Conservation (phyloP, 1,284 basidiomycete genomes). For the Ceratorhiza oryzae-sativae region DNA sequence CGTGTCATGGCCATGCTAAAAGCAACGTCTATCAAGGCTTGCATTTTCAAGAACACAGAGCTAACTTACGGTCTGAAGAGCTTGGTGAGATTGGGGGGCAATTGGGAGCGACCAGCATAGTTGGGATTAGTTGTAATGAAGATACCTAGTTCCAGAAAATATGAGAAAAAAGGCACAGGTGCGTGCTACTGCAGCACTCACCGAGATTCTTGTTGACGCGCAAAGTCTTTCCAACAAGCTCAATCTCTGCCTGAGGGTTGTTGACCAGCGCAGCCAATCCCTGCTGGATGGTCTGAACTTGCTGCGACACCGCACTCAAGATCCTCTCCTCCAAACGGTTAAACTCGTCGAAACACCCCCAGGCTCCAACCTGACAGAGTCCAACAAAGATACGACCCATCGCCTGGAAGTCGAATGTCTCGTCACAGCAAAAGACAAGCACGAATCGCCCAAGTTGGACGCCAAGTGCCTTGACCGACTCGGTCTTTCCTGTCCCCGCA, state of each 20-base stretch:
- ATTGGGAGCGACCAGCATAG: slow-evolving; percentile 95
- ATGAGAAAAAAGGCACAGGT: slow-evolving; percentile 12
- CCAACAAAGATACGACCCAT: slow-evolving; percentile 99
- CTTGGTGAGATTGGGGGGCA: slow-evolving; percentile 96
- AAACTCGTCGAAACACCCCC: slow-evolving; percentile 99
- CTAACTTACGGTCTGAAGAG: slow-evolving; percentile 86
- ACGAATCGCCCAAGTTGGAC: slow-evolving; percentile 98
- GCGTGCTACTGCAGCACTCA: slow-evolving; percentile 47
- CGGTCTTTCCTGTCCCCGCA: slow-evolving; percentile 99
- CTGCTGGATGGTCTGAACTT: slow-evolving; percentile 98
- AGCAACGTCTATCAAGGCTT: slow-evolving; percentile 40
- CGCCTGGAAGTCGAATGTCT: slow-evolving; percentile 99
- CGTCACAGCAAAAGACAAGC: slow-evolving; percentile 98
- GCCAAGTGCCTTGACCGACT: slow-evolving; percentile 98
- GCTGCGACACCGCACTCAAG: slow-evolving; percentile 97
- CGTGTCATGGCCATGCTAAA: slow-evolving; percentile 97
- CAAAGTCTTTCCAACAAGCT: slow-evolving; percentile 93
- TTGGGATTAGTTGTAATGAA: slow-evolving; percentile 99
- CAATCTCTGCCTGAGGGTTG: slow-evolving; percentile 88
- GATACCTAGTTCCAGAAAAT: slow-evolving; percentile 64
- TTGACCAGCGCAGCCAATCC: slow-evolving; percentile 82
- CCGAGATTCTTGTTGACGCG: slow-evolving; percentile 95
- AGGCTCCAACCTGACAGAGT: slow-evolving; percentile 97
- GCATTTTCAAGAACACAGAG: slow-evolving; percentile 5
- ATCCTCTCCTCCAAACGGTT: slow-evolving; percentile 99